Evolutionary conservation across 176 grass and related monocot genomes (phyloP), one percentile per base, ranked within the genome.

Genomic region (Oryza glumipatula): DNA sequence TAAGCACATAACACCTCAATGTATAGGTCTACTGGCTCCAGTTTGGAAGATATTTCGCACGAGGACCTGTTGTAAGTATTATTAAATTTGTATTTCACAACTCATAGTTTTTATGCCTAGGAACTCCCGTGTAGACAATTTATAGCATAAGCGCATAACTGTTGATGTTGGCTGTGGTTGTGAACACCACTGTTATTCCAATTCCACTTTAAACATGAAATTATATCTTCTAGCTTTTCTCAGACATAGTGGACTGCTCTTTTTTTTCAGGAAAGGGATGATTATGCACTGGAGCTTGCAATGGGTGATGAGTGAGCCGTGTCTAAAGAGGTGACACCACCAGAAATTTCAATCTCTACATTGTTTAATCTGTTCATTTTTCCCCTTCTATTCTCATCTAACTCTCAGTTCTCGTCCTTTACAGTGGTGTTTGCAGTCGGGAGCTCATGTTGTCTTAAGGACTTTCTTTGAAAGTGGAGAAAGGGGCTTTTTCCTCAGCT

Each of bases 1-100:
- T 80, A 77, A 84, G n/a, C 56, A 63, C 75, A 41, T 5, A 64
- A 1, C 44, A 67, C 72, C 21, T 70, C 47, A 49, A 66, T 84
- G 76, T 67, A 43, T 69, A 98, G 96, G 96, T 98, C 19, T 98
- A 98, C 38, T 95, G 91, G 93, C 96, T 98, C 66, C 96, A 98
- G 76, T 98, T 98, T 30, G 96, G 96, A 69, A 84, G 91, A 93
- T 98, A 95, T 80, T 98, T 98, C 87, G 96, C 96, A 24, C 80
- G 96, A 89, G 93, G 96, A 14, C 88, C 96, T 75, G 85, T 98
- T 72, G 96, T 98, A 51, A 95, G 89, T 92, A 86, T 68, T 49
- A 67, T 1, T 67, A 41, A 21, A 16, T 71, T 84, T 56, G 13
- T 81, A 14, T 33, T 77, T 63, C 9, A 14, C 45, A 24, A 65